phyloP scores from a whole-genome alignment of 164 flowering plant species.

The Echeveria elegans region DNA sequence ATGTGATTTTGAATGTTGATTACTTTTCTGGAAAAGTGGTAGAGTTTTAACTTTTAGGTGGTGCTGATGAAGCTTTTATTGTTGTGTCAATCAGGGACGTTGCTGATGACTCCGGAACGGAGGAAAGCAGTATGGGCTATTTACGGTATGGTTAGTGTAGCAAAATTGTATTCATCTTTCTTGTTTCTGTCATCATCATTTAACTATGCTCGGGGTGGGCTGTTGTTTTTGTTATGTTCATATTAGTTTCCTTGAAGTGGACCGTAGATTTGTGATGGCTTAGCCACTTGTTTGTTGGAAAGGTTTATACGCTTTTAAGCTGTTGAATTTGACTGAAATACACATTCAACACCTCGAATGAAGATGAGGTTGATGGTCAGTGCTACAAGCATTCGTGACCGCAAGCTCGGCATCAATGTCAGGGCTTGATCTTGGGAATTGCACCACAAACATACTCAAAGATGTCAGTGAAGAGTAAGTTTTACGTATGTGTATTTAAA shows the following conservation, averaged over 20 bases:
- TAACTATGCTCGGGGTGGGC: no score
- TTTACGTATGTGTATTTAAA: no score
- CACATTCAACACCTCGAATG: neutral
- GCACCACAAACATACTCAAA: no score
- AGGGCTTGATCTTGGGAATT: no score
- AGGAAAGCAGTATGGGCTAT: conserved; percentile 89
- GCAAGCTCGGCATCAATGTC: no score
- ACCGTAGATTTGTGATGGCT: neutral
- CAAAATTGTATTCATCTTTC: neutral
- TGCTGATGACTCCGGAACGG: conserved; percentile 82
- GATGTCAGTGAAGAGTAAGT: conserved; percentile 85
- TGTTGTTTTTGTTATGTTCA: neutral
- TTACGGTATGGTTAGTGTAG: conserved; percentile 52
- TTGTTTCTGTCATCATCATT: neutral
- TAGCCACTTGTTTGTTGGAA: neutral
- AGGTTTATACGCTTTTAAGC: neutral
- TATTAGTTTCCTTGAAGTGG: neutral
- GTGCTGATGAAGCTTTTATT: neutral
- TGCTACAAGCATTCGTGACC: no score
- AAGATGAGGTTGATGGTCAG: neutral
- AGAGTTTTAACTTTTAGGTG: no score
- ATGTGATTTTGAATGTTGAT: neutral
- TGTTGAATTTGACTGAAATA: neutral
- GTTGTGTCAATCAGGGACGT: conserved; percentile 43
- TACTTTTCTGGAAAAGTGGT: no score